Base-by-base conservation (phyloP, 192 early-diverging fungal genomes). In the Kickxella alabastrina region DNA sequence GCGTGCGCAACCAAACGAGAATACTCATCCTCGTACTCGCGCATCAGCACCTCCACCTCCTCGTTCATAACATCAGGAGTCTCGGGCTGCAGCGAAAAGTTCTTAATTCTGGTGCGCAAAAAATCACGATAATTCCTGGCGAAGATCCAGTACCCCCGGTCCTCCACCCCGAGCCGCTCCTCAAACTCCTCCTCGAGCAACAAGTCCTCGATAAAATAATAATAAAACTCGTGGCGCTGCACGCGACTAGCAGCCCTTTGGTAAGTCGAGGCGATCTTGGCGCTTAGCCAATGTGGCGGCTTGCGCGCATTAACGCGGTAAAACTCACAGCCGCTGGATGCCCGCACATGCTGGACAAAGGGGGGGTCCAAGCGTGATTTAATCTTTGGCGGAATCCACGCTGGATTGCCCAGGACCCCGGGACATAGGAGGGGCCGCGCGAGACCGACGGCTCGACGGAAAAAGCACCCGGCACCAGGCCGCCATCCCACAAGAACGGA, bases 111-210 rank as follows among this genome's bases (percentile, higher is more conserved):
- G 43, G 46, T 25, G 2, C 64, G 52, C 48, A 75, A 27, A 18
- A 59, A 75, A 18, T 75, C 64, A 31, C 71, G 71, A 49, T 75
- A 63, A 49, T 75, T 75, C 13, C 52, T 51, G 1, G 71, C 60
- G 19, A 58, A 75, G 9, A 55, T 23, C 59, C 60, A 63, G 52
- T 75, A 75, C 5, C 71, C 71, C 19, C 38, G 51, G 27, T 75
- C 71, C 17, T 49, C 36, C 37, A 75, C 51, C 1, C 71, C 71
- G 25, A 75, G 53, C 5, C 64, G 49, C 1, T n/a, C 38, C 42
- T 75, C 71, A 63, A 75, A 75, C 60, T 67, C 71, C 39, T 75
- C 71, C 29, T 75, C 71, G 4, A 75, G 45, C 43, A 22, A 29
- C 34, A 75, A 51, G 23, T 75, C 71, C 13, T 67, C 52, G 23